Conservation (phyloP, 2,329 filamentous ascomycete species). For the Passalora sequoiae region DNA sequence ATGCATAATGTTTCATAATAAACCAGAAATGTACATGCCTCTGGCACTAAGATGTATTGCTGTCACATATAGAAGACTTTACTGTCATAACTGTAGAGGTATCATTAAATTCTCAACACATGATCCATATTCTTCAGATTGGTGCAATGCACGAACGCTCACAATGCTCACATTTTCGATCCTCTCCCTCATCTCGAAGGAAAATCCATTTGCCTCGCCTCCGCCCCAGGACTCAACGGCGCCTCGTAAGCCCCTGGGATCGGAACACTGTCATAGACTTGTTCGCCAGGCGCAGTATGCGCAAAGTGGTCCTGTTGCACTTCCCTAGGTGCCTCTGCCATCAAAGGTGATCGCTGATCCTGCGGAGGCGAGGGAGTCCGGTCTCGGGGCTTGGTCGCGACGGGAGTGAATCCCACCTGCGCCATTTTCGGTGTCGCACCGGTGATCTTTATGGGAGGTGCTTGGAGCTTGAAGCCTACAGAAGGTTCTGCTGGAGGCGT, state of each 20-base stretch:
- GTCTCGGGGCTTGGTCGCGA: slow-evolving; percentile 20
- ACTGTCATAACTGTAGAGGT: slow-evolving; percentile 14
- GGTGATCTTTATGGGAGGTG: slow-evolving; percentile 74
- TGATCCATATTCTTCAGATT: not conserved
- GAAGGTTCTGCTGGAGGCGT: slow-evolving; percentile 40
- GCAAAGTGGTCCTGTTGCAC: slow-evolving; percentile 60
- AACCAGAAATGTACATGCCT: slow-evolving; percentile 2
- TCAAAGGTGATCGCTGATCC: slow-evolving; percentile 39
- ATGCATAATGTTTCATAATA: no score
- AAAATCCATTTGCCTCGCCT: slow-evolving; percentile 16
- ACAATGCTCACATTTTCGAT: not conserved
- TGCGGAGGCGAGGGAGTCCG: slow-evolving; percentile 26
- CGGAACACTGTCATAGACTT: slow-evolving; percentile 76
- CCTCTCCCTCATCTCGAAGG: slow-evolving; percentile 5
- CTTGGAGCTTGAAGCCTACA: slow-evolving; percentile 75
- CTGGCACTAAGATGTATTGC: slow-evolving; percentile 1
- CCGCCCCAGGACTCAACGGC: slow-evolving; percentile 22
- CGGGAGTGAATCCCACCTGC: slow-evolving; percentile 58
- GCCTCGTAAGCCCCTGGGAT: slow-evolving; percentile 74
- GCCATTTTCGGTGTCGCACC: slow-evolving; percentile 67
- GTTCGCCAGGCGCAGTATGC: slow-evolving; percentile 72
- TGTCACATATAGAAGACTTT: slow-evolving; percentile 2
- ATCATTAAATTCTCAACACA: slow-evolving; percentile 13
- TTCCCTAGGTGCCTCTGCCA: slow-evolving; percentile 37
- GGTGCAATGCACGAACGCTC: slow-evolving; percentile 3